Evolutionary conservation across 1,139 yeast species (phyloP).

Genomic region (Taphrina populina): DNA sequence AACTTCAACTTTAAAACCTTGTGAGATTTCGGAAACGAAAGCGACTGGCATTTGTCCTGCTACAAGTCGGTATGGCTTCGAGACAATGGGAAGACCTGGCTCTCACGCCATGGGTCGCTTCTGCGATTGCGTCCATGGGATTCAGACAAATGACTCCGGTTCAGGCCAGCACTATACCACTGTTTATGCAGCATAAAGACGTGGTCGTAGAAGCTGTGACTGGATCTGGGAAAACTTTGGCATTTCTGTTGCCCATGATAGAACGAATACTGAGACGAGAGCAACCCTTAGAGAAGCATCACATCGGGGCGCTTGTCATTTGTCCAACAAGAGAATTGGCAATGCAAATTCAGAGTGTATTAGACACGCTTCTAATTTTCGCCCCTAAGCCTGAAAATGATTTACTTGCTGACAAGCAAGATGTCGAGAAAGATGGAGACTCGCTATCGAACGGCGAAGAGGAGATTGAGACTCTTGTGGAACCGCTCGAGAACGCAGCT

Average conservation of each 20-base stretch:
- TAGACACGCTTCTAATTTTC: constrained; percentile 58
- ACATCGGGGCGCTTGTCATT: constrained; percentile 67
- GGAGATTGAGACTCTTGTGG: constrained; percentile 1
- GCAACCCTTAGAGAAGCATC: constrained; percentile 49
- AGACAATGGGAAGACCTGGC: constrained; percentile 2
- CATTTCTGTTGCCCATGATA: constrained; percentile 78
- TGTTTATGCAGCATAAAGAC: constrained; percentile 83
- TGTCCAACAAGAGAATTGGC: constrained; percentile 95
- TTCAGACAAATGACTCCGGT: constrained; percentile 91
- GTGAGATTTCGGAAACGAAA: too few species aligned
- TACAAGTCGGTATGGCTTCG: too few species aligned
- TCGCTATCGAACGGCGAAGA: background rate
- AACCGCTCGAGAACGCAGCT: constrained; percentile 9
- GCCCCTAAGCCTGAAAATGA: constrained; percentile 44
- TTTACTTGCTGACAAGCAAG: constrained; percentile 95
- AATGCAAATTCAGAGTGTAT: constrained; percentile 70
- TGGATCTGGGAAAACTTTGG: constrained; percentile 92
- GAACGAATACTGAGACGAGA: constrained; percentile 48
- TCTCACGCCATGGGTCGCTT: constrained; percentile 41
- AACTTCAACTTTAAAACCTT: too few species aligned
- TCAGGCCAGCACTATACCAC: constrained; percentile 91
- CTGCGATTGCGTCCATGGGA: constrained; percentile 72
- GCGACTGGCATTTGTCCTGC: too few species aligned
- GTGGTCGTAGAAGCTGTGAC: constrained; percentile 96
- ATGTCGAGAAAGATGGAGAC: constrained; percentile 75